A percentile compares a stretch with the other conserved stretches of the same genome.
phyloP scores from a whole-genome alignment of 495 filamentous ascomycete genomes.

The Gamarada debralockiae region DNA sequence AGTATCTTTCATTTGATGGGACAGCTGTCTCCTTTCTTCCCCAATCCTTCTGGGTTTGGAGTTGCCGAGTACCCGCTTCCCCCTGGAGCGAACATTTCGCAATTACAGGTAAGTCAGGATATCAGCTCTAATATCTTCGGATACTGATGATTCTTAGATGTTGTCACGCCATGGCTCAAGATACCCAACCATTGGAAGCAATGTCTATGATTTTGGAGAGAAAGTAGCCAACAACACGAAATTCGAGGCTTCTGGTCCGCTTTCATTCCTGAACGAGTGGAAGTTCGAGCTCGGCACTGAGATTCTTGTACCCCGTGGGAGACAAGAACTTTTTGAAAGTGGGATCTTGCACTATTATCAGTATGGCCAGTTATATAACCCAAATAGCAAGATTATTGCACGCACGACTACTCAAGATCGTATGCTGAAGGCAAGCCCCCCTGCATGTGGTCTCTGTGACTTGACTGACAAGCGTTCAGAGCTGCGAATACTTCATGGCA shows the following conservation, averaged over 20 bases:
- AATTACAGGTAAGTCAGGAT: constrained; percentile 38
- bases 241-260: constrained; percentile 48
- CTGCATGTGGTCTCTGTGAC: constrained; percentile 7
- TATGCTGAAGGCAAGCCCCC: constrained; percentile 66
- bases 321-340: constrained; percentile 68
- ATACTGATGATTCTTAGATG: constrained; percentile 46
- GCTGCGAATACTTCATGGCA: constrained; percentile 64
- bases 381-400: constrained; percentile 56
- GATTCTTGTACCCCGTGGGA: constrained; percentile 66
- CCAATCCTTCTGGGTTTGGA: constrained; percentile 43
- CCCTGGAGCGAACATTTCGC: constrained; percentile 48
- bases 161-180: constrained; percentile 80
- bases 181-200: constrained; percentile 64
- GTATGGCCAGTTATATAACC: constrained; percentile 57
- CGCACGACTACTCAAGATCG: constrained; percentile 55
- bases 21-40: constrained; percentile 39
- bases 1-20: constrained; percentile 57
- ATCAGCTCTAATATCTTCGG: background rate
- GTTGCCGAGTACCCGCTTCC: constrained; percentile 54
- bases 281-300: constrained; percentile 70
- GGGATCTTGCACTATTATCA: constrained; percentile 60
- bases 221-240: constrained; percentile 57
- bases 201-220: constrained; percentile 50
- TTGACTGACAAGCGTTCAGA: no score
- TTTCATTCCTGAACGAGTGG: constrained; percentile 64